Percentiles rank a stretch among this genome's conserved stretches.
phyloP scores from a whole-genome alignment of 441 rosid species.

The Brassica hybrid region DNA sequence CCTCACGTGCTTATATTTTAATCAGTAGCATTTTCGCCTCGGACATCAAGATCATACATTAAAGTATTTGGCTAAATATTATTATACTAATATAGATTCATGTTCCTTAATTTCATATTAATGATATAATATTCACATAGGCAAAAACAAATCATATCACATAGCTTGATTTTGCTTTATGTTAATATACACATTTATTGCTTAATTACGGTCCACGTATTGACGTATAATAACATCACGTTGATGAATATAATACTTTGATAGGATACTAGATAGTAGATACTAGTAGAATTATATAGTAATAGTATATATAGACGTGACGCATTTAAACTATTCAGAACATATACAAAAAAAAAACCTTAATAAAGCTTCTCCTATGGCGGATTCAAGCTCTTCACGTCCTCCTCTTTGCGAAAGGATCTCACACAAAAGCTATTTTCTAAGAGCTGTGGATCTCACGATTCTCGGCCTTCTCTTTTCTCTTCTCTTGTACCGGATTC shows the following conservation, averaged over 20 bases:
- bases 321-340: background rate
- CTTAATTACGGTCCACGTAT: background rate
- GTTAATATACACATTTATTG: background rate
- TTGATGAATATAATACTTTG: background rate
- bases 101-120: background rate
- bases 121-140: background rate
- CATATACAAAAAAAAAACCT: background rate
- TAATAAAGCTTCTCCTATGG: conserved; percentile 34
- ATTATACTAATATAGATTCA: background rate
- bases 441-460: conserved; percentile 49
- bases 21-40: no score
- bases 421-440: conserved; percentile 39
- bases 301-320: conserved; percentile 1
- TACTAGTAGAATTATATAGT: background rate
- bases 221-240: background rate
- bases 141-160: background rate
- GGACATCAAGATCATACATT: no score
- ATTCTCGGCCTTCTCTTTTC: conserved; percentile 54
- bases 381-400: conserved; percentile 33
- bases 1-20: no score
- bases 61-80: no score
- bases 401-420: conserved; percentile 48
- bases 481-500: conserved; percentile 55
- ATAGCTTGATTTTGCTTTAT: no score
- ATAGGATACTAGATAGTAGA: background rate